phyloP scores from a whole-genome alignment of 1,139 yeast genomes.

The Debaryomycetaceae sp. region DNA sequence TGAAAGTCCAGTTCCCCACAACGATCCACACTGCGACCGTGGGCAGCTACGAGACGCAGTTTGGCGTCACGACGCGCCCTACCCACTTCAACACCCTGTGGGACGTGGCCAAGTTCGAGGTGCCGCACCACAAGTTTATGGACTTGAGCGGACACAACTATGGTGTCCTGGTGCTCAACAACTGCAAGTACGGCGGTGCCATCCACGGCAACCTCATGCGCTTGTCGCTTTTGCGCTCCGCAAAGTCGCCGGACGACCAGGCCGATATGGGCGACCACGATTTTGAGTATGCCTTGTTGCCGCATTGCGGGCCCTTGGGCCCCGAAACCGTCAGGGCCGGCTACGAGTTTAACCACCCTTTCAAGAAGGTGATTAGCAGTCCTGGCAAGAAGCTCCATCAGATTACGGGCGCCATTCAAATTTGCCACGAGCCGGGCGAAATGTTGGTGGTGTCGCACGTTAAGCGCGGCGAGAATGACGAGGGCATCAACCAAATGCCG shows the following conservation, averaged over 20 bases:
- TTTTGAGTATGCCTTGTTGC: constrained; percentile 75
- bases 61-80: constrained; percentile 82
- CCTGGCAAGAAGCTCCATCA: constrained; percentile 10
- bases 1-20: constrained; percentile 92
- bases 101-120: constrained; percentile 96
- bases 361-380: constrained; percentile 11
- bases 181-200: constrained; percentile 83
- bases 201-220: constrained; percentile 86
- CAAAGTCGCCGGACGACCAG: constrained; percentile 83
- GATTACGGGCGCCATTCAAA: constrained; percentile 13
- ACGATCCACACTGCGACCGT: constrained; percentile 54
- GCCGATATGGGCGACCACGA: constrained; percentile 90
- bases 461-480: constrained; percentile 84
- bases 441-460: constrained; percentile 58
- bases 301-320: constrained; percentile 62
- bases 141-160: constrained; percentile 79
- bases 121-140: constrained; percentile 87
- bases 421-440: constrained; percentile 47
- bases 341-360: constrained; percentile 65
- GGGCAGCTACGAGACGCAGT: constrained; percentile 88
- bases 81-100: constrained; percentile 91
- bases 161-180: constrained; percentile 81
- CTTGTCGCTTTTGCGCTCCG: constrained; percentile 68
- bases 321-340: constrained; percentile 63
- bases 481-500: constrained; percentile 30